Conservation (phyloP, 1,139 yeast genomes). For the Entelexis paramagnoliae region DNA sequence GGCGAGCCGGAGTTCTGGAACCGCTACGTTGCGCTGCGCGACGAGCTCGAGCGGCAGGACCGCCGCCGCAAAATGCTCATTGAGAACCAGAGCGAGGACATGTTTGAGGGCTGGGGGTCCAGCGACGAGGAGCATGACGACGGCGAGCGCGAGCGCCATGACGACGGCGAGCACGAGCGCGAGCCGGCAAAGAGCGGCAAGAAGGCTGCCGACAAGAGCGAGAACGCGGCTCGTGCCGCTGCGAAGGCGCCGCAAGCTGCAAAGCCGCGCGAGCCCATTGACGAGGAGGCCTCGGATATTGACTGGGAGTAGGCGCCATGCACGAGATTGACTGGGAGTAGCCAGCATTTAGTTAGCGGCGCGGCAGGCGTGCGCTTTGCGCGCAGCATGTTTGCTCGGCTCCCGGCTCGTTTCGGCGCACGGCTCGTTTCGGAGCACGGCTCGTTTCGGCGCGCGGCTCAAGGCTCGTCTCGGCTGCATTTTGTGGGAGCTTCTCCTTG, state of each 20-base stretch:
- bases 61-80: conserved; percentile 54
- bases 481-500: no score
- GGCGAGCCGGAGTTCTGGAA: conserved; percentile 63
- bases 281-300: conserved; percentile 23
- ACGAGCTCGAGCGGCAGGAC: conserved; percentile 52
- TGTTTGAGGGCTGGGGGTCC: conserved; percentile 32
- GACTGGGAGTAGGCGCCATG: conserved; percentile 16
- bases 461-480: no score
- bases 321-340: no score
- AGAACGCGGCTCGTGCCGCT: no score
- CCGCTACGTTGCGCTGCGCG: conserved; percentile 51
- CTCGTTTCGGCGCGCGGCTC: no score
- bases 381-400: no score
- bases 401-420: no score
- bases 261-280: conserved; percentile 8
- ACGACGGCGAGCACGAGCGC: not conserved
- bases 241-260: no score
- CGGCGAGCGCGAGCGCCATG: not conserved
- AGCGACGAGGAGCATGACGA: conserved; percentile 27
- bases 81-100: conserved; percentile 32
- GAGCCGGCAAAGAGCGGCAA: not conserved
- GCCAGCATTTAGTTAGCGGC: no score
- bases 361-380: no score
- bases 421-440: no score
- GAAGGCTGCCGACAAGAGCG: no score